Base-by-base conservation (phyloP, 2,329 filamentous ascomycete genomes). In the Xenosphaeropsis pyriputrescens region DNA sequence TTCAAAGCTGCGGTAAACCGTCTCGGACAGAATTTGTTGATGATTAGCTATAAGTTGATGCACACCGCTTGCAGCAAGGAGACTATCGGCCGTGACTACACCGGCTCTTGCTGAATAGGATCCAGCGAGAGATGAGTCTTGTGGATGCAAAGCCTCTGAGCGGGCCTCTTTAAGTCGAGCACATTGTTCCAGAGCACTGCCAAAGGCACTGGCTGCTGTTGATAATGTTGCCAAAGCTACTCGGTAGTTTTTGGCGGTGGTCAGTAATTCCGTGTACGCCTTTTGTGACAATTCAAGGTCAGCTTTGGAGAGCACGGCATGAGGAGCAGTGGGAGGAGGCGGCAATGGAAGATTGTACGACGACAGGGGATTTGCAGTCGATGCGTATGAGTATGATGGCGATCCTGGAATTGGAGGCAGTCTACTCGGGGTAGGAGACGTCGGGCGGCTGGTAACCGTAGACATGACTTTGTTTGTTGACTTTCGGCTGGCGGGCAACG, bases 11-110 rank as follows among this genome's bases (percentile, higher is more conserved):
- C 75, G 65, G 56, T 81, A 80, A 7, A 81, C 72, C 0, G 74
- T 79, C 57, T 81, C 76, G 45, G 67, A 72, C 3, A 81, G 65
- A 47, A 81, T 80, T 51, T 79, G 74, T 54, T 79, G 72, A 60
- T 81, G 76, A 57, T 80, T 81, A 34, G 75, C 75, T 41, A 79
- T 63, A 15, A 81, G 64, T 49, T 80, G 73, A 52, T 81, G 76
- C 31, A 80, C 65, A 29, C 76, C 76, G 26, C 72, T 70, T 11
- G 74, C 70, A 19, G 72, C 67, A 41, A 81, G 60, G 33, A 81
- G 61, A 38, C 66, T 64, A 55, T 79, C 74, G 13, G 75, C 75
- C 1, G 75, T 79, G 57, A 74, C 79, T 29, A 63, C 58, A 33
- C 64, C 63, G 31, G 55, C 58, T 9, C 22, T 26, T 32, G 61